Percentiles rank a stretch among this genome's conserved stretches.
phyloP scores from a whole-genome alignment of 306 rosid species.

The Vigna reflexopilosa region DNA sequence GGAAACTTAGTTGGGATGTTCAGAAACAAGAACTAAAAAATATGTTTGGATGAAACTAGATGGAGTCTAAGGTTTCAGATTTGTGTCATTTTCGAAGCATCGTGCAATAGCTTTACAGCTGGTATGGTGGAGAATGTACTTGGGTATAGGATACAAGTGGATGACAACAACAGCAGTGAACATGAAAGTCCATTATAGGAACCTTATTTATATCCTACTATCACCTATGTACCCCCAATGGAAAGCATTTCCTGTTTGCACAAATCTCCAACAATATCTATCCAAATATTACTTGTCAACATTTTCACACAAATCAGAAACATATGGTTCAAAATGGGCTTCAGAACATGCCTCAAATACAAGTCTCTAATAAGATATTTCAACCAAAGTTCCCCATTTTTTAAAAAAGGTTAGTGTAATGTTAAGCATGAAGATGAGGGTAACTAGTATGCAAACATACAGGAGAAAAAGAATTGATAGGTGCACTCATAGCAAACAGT shows the following conservation, averaged over 20 bases:
- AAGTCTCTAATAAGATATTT: conserved; percentile 26
- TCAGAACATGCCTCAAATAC: not conserved
- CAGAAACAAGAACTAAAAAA: conserved; percentile 32
- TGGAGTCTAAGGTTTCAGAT: conserved; percentile 49
- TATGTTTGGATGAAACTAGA: conserved; percentile 33
- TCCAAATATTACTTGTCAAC: conserved; percentile 42
- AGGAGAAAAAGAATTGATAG: not conserved
- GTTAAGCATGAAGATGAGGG: conserved; percentile 18
- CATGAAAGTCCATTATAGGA: conserved; percentile 44
- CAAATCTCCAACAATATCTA: conserved; percentile 42
- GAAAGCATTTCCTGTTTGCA: conserved; percentile 48
- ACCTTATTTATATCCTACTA: conserved; percentile 39
- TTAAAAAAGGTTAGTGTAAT: not conserved
- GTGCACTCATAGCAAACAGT: not conserved
- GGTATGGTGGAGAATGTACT: conserved; percentile 46
- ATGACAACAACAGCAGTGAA: conserved; percentile 43
- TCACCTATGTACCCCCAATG: conserved; percentile 39
- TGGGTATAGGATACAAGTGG: conserved; percentile 43
- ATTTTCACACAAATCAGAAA: conserved; percentile 32
- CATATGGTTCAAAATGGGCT: conserved; percentile 29
- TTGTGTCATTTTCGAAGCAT: conserved; percentile 48
- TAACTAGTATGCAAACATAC: conserved; percentile 4
- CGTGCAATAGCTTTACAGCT: conserved; percentile 48
- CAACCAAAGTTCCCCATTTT: not conserved
- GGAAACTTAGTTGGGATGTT: conserved; percentile 39